Evolutionary conservation across 2,329 filamentous ascomycete species (phyloP).

Genomic region (Pestalotiopsis sp.): DNA sequence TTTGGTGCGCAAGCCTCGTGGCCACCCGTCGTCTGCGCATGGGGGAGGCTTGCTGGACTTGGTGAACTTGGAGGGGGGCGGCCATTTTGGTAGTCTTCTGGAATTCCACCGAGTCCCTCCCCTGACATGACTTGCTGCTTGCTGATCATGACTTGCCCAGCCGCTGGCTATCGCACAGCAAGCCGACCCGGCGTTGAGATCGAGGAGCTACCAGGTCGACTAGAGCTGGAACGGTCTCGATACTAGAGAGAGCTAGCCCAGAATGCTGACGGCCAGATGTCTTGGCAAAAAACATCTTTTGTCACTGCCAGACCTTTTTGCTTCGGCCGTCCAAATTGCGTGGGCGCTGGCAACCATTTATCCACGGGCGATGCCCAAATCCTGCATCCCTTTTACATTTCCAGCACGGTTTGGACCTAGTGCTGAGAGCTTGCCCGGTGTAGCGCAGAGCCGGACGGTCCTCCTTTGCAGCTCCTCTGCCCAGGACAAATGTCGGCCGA

Average conservation of each 20-base stretch:
- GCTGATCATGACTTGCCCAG: not conserved
- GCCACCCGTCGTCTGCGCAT: not conserved
- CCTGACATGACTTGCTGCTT: not conserved
- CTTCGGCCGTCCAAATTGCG: not conserved
- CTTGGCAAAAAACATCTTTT: not conserved
- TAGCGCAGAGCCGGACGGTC: not conserved
- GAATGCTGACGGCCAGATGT: not conserved
- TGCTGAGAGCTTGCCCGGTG: not conserved
- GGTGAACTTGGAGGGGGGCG: not conserved
- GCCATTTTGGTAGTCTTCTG: not conserved
- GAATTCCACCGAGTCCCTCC: not conserved
- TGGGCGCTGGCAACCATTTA: not conserved
- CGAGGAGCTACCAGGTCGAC: not conserved
- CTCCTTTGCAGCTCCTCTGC: not conserved
- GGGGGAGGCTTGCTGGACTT: not conserved
- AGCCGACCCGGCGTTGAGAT: not conserved
- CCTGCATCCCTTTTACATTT: not conserved
- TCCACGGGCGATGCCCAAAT: not conserved
- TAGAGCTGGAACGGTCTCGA: not conserved
- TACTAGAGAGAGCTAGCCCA: not conserved
- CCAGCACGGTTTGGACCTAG: not conserved
- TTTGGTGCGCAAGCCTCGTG: not conserved
- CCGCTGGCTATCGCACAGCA: not conserved
- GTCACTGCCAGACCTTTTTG: not conserved
- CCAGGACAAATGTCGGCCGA: not conserved